Evolutionary conservation across 2,329 filamentous ascomycete species (phyloP).

Genomic region (Aspergillus pseudoterreus): DNA sequence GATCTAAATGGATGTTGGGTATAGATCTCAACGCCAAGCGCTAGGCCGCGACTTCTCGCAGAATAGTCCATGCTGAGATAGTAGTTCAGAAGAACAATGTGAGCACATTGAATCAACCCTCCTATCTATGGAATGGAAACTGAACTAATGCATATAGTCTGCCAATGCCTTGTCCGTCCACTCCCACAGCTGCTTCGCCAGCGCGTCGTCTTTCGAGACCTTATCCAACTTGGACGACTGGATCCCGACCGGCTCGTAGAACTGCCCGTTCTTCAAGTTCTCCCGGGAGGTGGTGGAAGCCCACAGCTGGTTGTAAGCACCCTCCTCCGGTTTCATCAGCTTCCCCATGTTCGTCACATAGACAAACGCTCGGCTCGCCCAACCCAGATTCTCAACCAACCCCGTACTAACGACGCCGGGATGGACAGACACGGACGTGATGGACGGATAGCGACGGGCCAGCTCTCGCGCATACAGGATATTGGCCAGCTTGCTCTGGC

Average conservation of each 20-base stretch:
- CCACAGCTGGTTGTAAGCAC: conserved; percentile 42
- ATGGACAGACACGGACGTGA: conserved; percentile 38
- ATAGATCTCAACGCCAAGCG: too few relatives aligned
- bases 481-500: conserved; percentile 49
- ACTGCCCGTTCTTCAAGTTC: conserved; percentile 6
- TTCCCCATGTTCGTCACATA: conserved; percentile 6
- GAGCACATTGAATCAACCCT: too few relatives aligned
- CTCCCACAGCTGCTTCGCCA: conserved; percentile 6
- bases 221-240: conserved; percentile 3
- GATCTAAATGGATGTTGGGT: too few relatives aligned
- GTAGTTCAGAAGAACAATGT: too few relatives aligned
- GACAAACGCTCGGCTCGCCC: conserved; percentile 1
- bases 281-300: conserved; percentile 31
- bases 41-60: too few relatives aligned
- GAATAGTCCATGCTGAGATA: too few relatives aligned
- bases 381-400: conserved; percentile 16
- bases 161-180: background rate
- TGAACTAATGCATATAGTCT: background rate
- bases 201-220: conserved; percentile 4
- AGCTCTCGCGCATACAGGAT: conserved; percentile 43
- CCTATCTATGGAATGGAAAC: too few relatives aligned
- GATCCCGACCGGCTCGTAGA: conserved; percentile 10
- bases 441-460: conserved; percentile 34
- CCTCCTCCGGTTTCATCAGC: conserved; percentile 29
- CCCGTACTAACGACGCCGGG: conserved; percentile 42